These are phyloP conservation scores for Cordyceps farinosa DNA, from an alignment of 2,329 filamentous ascomycete species.

Conservation along the genomic window DNA sequence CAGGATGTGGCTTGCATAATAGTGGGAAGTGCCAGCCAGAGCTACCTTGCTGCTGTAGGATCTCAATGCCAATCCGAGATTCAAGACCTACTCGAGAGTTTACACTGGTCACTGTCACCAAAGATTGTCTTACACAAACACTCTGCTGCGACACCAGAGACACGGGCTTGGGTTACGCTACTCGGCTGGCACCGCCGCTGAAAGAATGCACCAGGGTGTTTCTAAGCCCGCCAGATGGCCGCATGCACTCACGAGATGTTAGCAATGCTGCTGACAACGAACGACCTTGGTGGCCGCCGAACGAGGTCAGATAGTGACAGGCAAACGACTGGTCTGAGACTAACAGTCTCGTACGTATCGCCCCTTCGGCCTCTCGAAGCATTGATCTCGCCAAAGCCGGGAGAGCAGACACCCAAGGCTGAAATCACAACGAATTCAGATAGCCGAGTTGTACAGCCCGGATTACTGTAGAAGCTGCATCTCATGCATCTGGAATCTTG, in stretches of 20 bases:
- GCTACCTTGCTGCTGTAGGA: neutral
- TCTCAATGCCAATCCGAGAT: neutral
- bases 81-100: neutral
- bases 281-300: neutral
- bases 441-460: no score
- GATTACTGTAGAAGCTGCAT: no score
- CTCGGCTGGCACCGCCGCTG: neutral
- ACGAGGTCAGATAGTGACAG: neutral
- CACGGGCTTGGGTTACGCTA: neutral
- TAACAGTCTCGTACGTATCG: neutral
- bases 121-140: neutral
- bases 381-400: neutral
- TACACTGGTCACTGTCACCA: neutral
- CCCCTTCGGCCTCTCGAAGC: neutral
- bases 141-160: neutral
- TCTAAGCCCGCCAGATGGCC: neutral
- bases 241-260: neutral
- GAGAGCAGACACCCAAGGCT: neutral
- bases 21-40: neutral
- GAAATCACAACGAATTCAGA: no score
- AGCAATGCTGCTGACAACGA: neutral
- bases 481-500: no score
- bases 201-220: no score
- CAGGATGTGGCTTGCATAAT: neutral
- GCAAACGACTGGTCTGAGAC: neutral